phyloP scores from a whole-genome alignment of 2,329 filamentous ascomycete species.

The Xylariaceae sp. region DNA sequence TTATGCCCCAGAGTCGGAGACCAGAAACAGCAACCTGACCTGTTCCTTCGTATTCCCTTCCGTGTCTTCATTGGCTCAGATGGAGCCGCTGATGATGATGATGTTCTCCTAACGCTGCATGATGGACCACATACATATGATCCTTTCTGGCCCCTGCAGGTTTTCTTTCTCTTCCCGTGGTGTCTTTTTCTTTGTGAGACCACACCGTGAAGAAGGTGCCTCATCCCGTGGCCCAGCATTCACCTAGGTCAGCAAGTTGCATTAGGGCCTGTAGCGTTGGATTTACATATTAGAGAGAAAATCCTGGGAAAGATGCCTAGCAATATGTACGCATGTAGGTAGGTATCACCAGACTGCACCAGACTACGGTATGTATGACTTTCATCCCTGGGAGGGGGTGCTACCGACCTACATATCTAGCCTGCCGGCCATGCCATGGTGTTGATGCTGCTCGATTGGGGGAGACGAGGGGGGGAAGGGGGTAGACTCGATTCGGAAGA shows the following conservation, averaged over 20 bases:
- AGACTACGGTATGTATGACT: too few relatives aligned
- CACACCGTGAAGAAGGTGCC: slow-evolving; percentile 5
- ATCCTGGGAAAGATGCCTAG: neutral
- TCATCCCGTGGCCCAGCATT: slow-evolving; percentile 5
- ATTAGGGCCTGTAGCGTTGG: neutral
- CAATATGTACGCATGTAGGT: neutral
- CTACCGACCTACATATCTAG: neutral
- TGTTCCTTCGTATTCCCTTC: neutral
- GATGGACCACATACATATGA: too few relatives aligned
- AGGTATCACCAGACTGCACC: neutral
- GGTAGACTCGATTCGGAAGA: slow-evolving; percentile 10
- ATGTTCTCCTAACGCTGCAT: too few relatives aligned
- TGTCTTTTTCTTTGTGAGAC: slow-evolving; percentile 6
- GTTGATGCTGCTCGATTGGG: neutral
- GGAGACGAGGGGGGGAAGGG: neutral
- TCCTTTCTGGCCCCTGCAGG: neutral
- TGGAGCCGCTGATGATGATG: neutral
- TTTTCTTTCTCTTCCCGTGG: slow-evolving; percentile 1
- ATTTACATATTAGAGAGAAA: neutral
- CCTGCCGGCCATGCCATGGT: neutral
- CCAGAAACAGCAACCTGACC: too few relatives aligned
- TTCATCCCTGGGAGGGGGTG: neutral
- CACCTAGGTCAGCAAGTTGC: slow-evolving; percentile 14
- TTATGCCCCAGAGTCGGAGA: neutral
- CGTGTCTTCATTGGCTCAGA: neutral